These are phyloP conservation scores for Coemansia sp. DNA, from an alignment of 192 early-diverging fungal genomes.

Conservation along the genomic window DNA sequence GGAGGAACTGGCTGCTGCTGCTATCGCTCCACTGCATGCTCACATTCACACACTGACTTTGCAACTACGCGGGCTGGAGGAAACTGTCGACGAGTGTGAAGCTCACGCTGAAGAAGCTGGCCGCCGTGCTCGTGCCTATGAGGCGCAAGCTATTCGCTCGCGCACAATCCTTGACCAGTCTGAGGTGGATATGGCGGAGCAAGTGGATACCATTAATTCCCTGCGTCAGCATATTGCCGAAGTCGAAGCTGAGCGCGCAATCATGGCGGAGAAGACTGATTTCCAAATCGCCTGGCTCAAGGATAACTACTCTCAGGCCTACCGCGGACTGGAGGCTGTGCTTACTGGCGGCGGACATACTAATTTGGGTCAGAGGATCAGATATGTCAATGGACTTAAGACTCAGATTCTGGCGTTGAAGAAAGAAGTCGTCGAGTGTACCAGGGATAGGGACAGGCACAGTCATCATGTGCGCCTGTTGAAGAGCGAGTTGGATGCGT, in stretches of 20 bases:
- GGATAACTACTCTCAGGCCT: constrained; percentile 50
- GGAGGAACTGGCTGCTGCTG: constrained; percentile 13
- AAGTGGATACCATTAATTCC: constrained; percentile 26
- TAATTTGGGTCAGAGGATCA: constrained; percentile 51
- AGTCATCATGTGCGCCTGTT: constrained; percentile 25
- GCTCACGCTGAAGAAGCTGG: constrained; percentile 17
- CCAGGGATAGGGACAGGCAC: constrained; percentile 38
- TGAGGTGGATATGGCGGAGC: constrained; percentile 45
- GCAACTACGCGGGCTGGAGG: constrained; percentile 26
- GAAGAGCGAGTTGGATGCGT: constrained; percentile 51
- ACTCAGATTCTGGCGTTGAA: constrained; percentile 45
- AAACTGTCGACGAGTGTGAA: constrained; percentile 19
- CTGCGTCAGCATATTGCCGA: constrained; percentile 44
- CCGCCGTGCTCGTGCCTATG: constrained; percentile 8
- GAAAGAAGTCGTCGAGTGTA: constrained; percentile 44
- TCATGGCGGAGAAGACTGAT: constrained; percentile 49
- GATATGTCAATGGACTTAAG: constrained; percentile 50
- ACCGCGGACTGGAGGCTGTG: constrained; percentile 38
- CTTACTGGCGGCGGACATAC: constrained; percentile 39
- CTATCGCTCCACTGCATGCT: constrained; percentile 14
- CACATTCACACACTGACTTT: constrained; percentile 31
- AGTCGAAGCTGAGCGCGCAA: constrained; percentile 44
- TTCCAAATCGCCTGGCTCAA: constrained; percentile 57
- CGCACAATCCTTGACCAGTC: constrained; percentile 25
- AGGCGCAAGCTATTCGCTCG: constrained; percentile 6